These are phyloP conservation scores for Wickerhamomyces xylosicus DNA, from an alignment of 805 yeast genomes.

Conservation along the genomic window DNA sequence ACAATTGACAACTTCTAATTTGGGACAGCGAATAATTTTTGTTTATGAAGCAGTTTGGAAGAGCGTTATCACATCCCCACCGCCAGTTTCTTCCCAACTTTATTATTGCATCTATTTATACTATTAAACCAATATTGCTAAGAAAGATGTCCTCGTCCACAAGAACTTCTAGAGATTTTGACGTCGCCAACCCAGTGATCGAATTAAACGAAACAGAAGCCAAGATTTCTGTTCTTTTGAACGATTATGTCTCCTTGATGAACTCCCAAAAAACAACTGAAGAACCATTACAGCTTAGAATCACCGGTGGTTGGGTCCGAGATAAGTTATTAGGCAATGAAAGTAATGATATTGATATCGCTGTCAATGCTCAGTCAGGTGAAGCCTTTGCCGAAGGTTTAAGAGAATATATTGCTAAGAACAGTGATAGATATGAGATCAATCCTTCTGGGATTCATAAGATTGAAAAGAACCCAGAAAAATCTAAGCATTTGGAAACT, in stretches of 20 bases:
- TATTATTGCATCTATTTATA: neutral
- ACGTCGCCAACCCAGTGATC: constrained; percentile 15
- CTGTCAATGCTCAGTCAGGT: constrained; percentile 78
- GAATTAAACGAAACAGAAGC: constrained; percentile 30
- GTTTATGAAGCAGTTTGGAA: neutral
- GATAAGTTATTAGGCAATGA: constrained; percentile 78
- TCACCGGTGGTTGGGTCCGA: constrained; percentile 98
- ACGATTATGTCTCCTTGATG: constrained; percentile 24
- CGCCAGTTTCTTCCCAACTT: neutral
- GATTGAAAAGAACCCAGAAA: constrained; percentile 88
- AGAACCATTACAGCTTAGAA: constrained; percentile 44
- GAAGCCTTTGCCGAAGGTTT: constrained; percentile 71
- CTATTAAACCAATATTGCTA: neutral
- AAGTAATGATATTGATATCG: constrained; percentile 86
- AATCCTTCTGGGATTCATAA: constrained; percentile 48
- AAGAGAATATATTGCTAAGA: constrained; percentile 33
- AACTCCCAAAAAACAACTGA: constrained; percentile 1
- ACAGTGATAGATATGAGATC: constrained; percentile 22
- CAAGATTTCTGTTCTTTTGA: constrained; percentile 28
- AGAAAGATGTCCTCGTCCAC: neutral
- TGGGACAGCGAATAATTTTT: neutral
- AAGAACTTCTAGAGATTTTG: constrained; percentile 7
- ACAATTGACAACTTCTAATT: no score
- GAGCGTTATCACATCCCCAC: neutral
- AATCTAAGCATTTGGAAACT: constrained; percentile 92